These are phyloP conservation scores for Cardamine chenopodiifolia DNA, from an alignment of 345 rosid genomes.

Conservation along the genomic window DNA sequence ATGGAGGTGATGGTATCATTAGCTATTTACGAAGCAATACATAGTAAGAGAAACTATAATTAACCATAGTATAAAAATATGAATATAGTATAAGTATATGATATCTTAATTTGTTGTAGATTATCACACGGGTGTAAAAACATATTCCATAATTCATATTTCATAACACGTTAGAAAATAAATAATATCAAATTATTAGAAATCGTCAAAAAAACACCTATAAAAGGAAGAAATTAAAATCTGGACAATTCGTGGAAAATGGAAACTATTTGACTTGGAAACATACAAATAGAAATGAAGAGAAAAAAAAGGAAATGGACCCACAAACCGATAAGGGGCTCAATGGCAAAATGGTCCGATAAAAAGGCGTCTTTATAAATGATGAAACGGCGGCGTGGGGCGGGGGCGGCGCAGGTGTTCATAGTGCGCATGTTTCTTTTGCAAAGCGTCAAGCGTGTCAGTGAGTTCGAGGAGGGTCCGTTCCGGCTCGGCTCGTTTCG, in stretches of 20 bases:
- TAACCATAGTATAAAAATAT: not conserved
- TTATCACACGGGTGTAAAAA: not conserved
- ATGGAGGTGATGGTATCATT: constrained; percentile 3
- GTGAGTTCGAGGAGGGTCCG: constrained; percentile 22
- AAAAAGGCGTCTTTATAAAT: constrained; percentile 42
- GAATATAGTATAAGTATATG: not conserved
- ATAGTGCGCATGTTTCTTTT: constrained; percentile 55
- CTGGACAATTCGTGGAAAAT: not conserved
- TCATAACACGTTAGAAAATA: not conserved
- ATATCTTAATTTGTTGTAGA: not conserved
- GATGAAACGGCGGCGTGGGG: constrained; percentile 64
- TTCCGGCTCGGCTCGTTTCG: not conserved
- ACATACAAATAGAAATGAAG: not conserved
- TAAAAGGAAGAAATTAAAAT: not conserved
- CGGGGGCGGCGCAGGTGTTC: constrained; percentile 49
- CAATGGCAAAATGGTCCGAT: constrained; percentile 44
- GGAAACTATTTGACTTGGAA: constrained; percentile 11
- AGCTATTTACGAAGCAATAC: not conserved
- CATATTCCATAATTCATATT: not conserved
- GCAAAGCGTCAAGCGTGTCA: constrained; percentile 44
- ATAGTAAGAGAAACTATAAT: not conserved
- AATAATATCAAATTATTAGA: not conserved
- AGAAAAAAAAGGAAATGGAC: constrained; percentile 11
- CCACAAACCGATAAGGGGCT: constrained; percentile 36
- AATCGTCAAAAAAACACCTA: constrained; percentile 15